phyloP scores from a whole-genome alignment of 495 filamentous ascomycete genomes.

The Tetracladium marchalianum region DNA sequence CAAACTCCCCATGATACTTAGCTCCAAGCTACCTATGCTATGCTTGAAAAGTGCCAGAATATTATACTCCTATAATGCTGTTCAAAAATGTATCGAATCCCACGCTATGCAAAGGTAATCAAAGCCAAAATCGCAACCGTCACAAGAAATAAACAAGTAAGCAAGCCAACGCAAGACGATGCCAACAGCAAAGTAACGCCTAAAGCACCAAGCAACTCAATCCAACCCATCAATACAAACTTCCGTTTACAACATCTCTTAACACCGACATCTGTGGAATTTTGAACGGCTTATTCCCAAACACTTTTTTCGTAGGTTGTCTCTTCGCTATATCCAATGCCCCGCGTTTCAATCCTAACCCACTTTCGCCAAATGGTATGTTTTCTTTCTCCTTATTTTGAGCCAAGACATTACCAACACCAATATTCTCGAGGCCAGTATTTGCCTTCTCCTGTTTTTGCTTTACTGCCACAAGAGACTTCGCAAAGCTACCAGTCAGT shows the following conservation, averaged over 20 bases:
- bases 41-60: no score
- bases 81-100: no score
- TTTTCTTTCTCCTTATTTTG: not conserved
- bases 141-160: no score
- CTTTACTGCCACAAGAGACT: conserved; percentile 25
- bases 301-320: conserved; percentile 6
- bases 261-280: conserved; percentile 27
- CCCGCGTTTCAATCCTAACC: not conserved
- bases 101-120: no score
- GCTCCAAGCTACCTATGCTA: no score
- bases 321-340: not conserved
- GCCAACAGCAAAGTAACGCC: no score
- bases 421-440: conserved; percentile 21
- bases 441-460: conserved; percentile 7
- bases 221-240: no score
- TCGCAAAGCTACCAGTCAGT: conserved; percentile 13
- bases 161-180: no score
- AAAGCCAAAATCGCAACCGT: no score
- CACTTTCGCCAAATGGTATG: not conserved
- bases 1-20: no score
- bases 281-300: conserved; percentile 28
- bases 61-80: no score
- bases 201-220: no score
- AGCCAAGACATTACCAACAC: conserved; percentile 12
- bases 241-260: conserved; percentile 24